Conservation (phyloP, 2,329 filamentous ascomycete genomes). For the Iodosphaeria phyllophila region DNA sequence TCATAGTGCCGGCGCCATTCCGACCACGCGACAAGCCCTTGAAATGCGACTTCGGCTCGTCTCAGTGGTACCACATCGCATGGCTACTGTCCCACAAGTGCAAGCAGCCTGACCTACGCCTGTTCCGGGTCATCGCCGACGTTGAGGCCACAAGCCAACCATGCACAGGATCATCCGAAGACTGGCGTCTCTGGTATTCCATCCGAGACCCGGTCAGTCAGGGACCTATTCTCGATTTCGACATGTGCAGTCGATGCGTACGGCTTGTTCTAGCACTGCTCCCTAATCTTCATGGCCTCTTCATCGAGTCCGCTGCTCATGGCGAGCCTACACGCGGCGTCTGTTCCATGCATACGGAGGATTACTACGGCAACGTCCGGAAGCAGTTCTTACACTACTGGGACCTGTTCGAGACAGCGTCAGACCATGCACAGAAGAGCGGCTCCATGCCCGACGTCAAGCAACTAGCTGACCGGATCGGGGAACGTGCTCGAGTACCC, state of each 20-base stretch:
- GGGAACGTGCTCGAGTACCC: constrained; percentile 33
- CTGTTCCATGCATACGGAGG: constrained; percentile 49
- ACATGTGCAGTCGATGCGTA: constrained; percentile 57
- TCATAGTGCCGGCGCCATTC: constrained; percentile 43
- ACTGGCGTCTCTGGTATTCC: constrained; percentile 53
- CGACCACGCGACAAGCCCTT: constrained; percentile 38
- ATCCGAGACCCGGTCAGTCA: constrained; percentile 49
- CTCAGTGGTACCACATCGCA: constrained; percentile 67
- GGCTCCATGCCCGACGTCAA: constrained; percentile 33
- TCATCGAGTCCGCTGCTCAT: constrained; percentile 31
- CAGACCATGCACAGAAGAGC: constrained; percentile 27
- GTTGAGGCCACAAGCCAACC: constrained; percentile 35
- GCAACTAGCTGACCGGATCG: constrained; percentile 44
- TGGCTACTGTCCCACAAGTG: constrained; percentile 67
- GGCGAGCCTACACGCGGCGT: constrained; percentile 27
- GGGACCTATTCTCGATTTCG: constrained; percentile 49
- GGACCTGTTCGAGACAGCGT: constrained; percentile 37
- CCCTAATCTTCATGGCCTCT: constrained; percentile 50
- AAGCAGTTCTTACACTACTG: constrained; percentile 40
- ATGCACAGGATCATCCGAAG: constrained; percentile 38
- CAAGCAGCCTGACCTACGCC: constrained; percentile 40
- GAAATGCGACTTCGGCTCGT: constrained; percentile 60
- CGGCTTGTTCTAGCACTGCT: constrained; percentile 55
- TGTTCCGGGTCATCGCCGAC: constrained; percentile 51
- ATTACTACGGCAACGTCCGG: constrained; percentile 16